A percentile compares a stretch with the other conserved stretches of the same genome.
These are phyloP conservation scores for Dicorynia guianensis DNA, from an alignment of 306 rosid species.

Conservation along the genomic window DNA sequence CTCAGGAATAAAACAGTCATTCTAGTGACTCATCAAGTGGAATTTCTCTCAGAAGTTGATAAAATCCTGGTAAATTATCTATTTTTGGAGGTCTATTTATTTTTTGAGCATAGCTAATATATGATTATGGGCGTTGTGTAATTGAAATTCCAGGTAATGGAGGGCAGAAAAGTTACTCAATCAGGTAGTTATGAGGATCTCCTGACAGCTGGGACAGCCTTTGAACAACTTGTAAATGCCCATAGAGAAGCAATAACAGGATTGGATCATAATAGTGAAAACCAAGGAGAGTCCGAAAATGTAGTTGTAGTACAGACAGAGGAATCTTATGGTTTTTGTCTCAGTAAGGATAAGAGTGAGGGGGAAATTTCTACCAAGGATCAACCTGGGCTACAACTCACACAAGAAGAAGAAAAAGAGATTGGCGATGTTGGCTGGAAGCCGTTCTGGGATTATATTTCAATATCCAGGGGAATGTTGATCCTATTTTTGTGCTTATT, in stretches of 20 bases:
- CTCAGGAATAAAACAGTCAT: slow-evolving; percentile 69
- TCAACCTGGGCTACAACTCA: slow-evolving; percentile 57
- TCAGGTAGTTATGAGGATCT: slow-evolving; percentile 77
- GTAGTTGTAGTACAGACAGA: slow-evolving; percentile 31
- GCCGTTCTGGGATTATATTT: slow-evolving; percentile 68
- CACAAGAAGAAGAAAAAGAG: slow-evolving; percentile 74
- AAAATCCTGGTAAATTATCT: slow-evolving; percentile 60
- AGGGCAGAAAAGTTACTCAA: slow-evolving; percentile 62
- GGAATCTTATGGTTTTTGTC: slow-evolving; percentile 36
- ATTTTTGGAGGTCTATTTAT: neutral
- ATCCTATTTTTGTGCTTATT: slow-evolving; percentile 43
- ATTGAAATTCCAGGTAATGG: slow-evolving; percentile 67
- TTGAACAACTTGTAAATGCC: slow-evolving; percentile 81
- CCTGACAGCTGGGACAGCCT: slow-evolving; percentile 68
- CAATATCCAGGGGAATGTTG: slow-evolving; percentile 48
- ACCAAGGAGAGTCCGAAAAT: slow-evolving; percentile 35
- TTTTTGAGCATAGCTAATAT: neutral
- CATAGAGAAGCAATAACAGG: slow-evolving; percentile 62
- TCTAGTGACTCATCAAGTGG: slow-evolving; percentile 89
- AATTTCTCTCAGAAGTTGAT: slow-evolving; percentile 73
- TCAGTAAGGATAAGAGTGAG: slow-evolving; percentile 41
- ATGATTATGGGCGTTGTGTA: neutral
- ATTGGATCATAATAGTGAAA: slow-evolving; percentile 42
- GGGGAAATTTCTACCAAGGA: slow-evolving; percentile 47
- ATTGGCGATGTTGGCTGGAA: slow-evolving; percentile 79